Conservation (phyloP, 2,329 filamentous ascomycete genomes). For the Exophiala viscosa region DNA sequence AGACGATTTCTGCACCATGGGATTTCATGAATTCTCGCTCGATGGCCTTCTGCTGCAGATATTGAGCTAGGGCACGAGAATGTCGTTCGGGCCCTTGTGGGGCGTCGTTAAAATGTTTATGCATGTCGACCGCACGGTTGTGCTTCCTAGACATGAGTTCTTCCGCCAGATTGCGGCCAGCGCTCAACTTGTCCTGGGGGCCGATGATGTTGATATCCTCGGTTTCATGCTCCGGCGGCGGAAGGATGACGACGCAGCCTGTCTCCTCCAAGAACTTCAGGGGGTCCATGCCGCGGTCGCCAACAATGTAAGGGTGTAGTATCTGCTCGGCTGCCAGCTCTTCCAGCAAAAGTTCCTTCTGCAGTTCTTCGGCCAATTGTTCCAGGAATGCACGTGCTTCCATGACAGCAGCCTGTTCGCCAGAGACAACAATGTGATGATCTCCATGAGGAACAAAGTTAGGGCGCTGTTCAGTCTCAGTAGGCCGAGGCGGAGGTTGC, state of each 20-base stretch:
- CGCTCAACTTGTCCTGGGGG: conserved; percentile 66
- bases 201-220: conserved; percentile 84
- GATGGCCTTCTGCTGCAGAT: conserved; percentile 76
- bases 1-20: conserved; percentile 83
- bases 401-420: conserved; percentile 78
- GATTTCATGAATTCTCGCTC: conserved; percentile 76
- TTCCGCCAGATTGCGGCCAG: conserved; percentile 77
- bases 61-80: conserved; percentile 80
- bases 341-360: conserved; percentile 70
- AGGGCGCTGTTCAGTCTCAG: conserved; percentile 61
- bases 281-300: conserved; percentile 71
- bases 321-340: conserved; percentile 79
- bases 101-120: conserved; percentile 71
- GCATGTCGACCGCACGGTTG: conserved; percentile 76
- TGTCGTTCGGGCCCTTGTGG: conserved; percentile 71
- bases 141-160: conserved; percentile 85
- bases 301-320: conserved; percentile 92
- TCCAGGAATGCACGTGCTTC: conserved; percentile 78
- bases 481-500: conserved; percentile 62
- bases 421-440: conserved; percentile 77
- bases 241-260: conserved; percentile 82
- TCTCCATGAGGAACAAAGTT: conserved; percentile 68
- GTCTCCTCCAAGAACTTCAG: conserved; percentile 88
- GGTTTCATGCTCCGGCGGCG: conserved; percentile 69
- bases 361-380: conserved; percentile 69